Base-by-base conservation (phyloP, 2,329 filamentous ascomycete genomes). In the Talaromyces sp. region DNA sequence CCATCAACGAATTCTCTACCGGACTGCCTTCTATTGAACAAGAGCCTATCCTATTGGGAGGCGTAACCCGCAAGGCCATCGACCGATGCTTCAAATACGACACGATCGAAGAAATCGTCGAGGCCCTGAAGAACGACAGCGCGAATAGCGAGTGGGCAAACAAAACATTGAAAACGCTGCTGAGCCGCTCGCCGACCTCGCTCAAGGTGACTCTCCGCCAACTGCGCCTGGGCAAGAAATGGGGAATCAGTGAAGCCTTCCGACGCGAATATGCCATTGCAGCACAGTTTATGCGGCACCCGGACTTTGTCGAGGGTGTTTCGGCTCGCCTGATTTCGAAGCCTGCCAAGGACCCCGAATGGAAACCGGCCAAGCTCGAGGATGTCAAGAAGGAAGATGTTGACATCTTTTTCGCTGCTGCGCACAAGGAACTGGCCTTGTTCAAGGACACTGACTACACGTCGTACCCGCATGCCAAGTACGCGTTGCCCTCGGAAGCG, bases 231-330 rank as follows among this genome's bases (percentile, higher is more conserved):
- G 92, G 91, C 63, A 78, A 80, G 67, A 72, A 81, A 36, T 98
- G 95, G 95, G 83, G 83, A 65, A 96, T 99, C 69, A 80, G 84
- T 16, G 85, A 96, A 77, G 88, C 94, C 0, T 99, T 98, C 82
- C 82, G 88, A 72, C 87, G 87, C 65, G 95, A 99, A 80, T 85
- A 95, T 77, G 84, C 89, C 71, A 92, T 99, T 63, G 92, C 94
- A 1, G 81, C 84, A 62, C 85, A 87, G 65, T 98, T 99, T 81
- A 98, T 99, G 94, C 83, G 83, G 61, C 89, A 95, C 74, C 89
- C 86, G 4, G 95, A 99, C 76, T 99, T 99, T 72, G 87, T 87
- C 51, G 91, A 96, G 78, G 95, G 95, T 59, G 94, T 99, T n/a
- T 86, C 86, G 57, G 89, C 92, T 28, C 84, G 89, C 56, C 83